These are phyloP conservation scores for Tolypocladium paradoxum DNA, from an alignment of 2,329 filamentous ascomycete species.

Conservation along the genomic window DNA sequence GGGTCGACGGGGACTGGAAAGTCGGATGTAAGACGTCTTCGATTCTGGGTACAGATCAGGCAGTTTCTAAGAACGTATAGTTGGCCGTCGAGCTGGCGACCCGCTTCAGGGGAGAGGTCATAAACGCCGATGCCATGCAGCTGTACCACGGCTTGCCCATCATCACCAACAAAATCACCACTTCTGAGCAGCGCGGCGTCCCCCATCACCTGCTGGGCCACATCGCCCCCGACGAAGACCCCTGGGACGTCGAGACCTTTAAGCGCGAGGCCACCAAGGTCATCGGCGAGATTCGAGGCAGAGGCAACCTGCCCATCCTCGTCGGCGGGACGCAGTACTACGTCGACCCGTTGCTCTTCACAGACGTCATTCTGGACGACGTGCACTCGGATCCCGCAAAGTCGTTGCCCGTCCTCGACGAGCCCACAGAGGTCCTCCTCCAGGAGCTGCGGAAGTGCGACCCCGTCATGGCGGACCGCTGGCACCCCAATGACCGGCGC, in stretches of 20 bases:
- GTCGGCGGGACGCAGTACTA: constrained; percentile 97
- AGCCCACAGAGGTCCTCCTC: constrained; percentile 60
- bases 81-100: constrained; percentile 80
- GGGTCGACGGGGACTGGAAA: constrained; percentile 92
- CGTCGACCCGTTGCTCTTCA: constrained; percentile 75
- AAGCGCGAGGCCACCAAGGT: constrained; percentile 55
- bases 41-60: background rate
- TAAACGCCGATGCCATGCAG: constrained; percentile 98
- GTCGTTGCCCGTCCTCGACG: constrained; percentile 60
- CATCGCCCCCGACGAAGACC: constrained; percentile 62
- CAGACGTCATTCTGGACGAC: constrained; percentile 44
- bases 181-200: constrained; percentile 63
- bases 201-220: constrained; percentile 82
- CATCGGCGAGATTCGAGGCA: constrained; percentile 66
- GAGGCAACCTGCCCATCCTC: constrained; percentile 76
- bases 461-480: constrained; percentile 76
- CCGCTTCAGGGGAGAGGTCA: constrained; percentile 80
- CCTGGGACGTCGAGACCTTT: constrained; percentile 77
- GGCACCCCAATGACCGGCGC: constrained; percentile 87
- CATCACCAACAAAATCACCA: constrained; percentile 86
- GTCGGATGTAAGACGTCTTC: constrained; percentile 57
- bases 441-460: constrained; percentile 69
- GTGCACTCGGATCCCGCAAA: constrained; percentile 21
- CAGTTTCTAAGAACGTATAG: constrained; percentile 32
- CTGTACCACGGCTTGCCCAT: constrained; percentile 86